phyloP scores from a whole-genome alignment of 257 asterid species.

The Solanum ahanhuiri region DNA sequence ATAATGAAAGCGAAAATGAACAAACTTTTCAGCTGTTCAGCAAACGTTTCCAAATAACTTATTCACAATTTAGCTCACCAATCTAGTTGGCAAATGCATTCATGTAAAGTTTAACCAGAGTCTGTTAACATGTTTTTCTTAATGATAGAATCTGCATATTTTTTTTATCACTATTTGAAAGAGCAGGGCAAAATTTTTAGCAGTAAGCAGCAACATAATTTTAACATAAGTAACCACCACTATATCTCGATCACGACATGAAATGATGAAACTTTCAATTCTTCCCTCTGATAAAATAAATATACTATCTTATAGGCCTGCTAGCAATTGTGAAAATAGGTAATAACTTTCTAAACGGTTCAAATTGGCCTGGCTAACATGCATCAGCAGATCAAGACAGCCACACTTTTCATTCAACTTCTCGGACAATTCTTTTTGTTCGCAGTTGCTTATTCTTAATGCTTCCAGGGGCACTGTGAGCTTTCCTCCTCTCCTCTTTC shows the following conservation, averaged over 20 bases:
- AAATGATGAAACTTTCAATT: not conserved
- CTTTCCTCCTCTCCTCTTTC: constrained; percentile 68
- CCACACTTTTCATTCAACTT: constrained; percentile 42
- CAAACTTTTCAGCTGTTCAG: not conserved
- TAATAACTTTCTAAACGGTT: not conserved
- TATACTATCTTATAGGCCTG: not conserved
- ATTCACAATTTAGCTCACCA: not conserved
- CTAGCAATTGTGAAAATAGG: not conserved
- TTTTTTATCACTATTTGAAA: not conserved
- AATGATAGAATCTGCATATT: too few relatives aligned
- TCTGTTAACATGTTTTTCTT: not conserved
- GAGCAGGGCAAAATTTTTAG: not conserved
- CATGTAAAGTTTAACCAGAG: not conserved
- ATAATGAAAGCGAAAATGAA: not conserved
- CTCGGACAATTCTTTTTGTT: constrained; percentile 52
- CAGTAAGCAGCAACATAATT: not conserved
- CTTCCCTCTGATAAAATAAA: not conserved
- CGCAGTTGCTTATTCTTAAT: constrained; percentile 46
- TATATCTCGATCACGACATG: not conserved
- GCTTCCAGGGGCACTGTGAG: constrained; percentile 91
- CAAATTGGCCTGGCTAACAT: not conserved
- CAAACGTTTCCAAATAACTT: not conserved
- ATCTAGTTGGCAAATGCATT: not conserved
- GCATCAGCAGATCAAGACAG: not conserved
- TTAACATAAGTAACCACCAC: not conserved